These are phyloP conservation scores for Candida tammaniensis DNA, from an alignment of 805 yeast species.

Conservation along the genomic window DNA sequence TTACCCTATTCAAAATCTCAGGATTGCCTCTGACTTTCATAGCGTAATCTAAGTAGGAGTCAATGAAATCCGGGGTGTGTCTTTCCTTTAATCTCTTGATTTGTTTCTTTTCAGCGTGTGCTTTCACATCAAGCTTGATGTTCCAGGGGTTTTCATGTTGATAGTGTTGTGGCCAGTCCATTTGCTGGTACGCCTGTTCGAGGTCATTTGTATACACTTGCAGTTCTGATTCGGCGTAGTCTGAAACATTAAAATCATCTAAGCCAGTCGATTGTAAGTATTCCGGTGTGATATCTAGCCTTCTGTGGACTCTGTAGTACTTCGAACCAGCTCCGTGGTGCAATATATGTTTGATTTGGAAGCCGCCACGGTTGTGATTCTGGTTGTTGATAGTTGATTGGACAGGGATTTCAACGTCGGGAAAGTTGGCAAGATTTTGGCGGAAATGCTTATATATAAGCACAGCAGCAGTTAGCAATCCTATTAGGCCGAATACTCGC, in stretches of 20 bases:
- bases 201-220: slow-evolving; percentile 3
- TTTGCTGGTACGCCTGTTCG: slow-evolving; percentile 11
- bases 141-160: slow-evolving; percentile 39
- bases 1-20: slow-evolving; percentile 31
- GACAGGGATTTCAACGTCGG: no score
- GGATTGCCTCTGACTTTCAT: slow-evolving; percentile 39
- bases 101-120: slow-evolving; percentile 16
- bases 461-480: no score
- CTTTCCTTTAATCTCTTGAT: slow-evolving; percentile 32
- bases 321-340: slow-evolving; percentile 55
- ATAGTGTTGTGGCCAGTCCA: slow-evolving; percentile 37
- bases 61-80: slow-evolving; percentile 58
- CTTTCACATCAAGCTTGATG: slow-evolving; percentile 27
- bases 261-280: slow-evolving; percentile 22
- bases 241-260: slow-evolving; percentile 1
- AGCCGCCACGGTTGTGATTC: background rate
- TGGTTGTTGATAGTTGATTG: background rate
- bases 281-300: slow-evolving; percentile 49
- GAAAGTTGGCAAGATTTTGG: no score
- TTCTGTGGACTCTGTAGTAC: slow-evolving; percentile 40
- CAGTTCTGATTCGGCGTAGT: background rate
- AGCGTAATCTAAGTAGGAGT: slow-evolving; percentile 62
- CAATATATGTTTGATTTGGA: slow-evolving; percentile 50
- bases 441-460: no score
- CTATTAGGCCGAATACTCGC: no score